Evolutionary conservation across 2,329 filamentous ascomycete species (phyloP).

Genomic region (Exophiala dermatitidis): DNA sequence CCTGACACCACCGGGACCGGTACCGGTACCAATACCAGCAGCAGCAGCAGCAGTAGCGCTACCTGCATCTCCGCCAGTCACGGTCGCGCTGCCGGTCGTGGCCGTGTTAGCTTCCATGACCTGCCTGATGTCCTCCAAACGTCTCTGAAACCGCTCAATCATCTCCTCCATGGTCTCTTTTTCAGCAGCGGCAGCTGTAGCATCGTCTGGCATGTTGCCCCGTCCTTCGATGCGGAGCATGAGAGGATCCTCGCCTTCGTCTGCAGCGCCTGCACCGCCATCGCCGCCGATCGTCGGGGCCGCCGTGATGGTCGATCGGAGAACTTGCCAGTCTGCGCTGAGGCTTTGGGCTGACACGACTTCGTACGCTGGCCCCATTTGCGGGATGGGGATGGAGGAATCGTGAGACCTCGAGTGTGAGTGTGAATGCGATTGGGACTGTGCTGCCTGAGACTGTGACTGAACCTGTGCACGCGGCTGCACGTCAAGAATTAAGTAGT

Average conservation of each 20-base stretch:
- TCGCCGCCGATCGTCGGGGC: conserved; percentile 60
- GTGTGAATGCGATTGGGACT: conserved; percentile 32
- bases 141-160: conserved; percentile 42
- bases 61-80: not conserved
- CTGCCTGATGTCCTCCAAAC: conserved; percentile 38
- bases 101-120: conserved; percentile 30
- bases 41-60: not conserved
- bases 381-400: not conserved
- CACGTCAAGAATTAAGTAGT: conserved; percentile 53
- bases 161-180: conserved; percentile 38
- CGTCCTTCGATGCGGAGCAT: conserved; percentile 42
- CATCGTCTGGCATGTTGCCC: conserved; percentile 25
- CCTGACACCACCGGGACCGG: not conserved
- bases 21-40: not conserved
- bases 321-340: conserved; percentile 64
- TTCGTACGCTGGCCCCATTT: conserved; percentile 29
- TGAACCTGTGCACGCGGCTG: conserved; percentile 39
- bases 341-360: conserved; percentile 67
- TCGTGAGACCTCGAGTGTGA: not conserved
- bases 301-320: conserved; percentile 46
- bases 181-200: conserved; percentile 24
- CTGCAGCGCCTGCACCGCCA: conserved; percentile 39
- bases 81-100: not conserved
- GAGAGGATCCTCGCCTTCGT: conserved; percentile 38
- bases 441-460: conserved; percentile 37